Base-by-base conservation (phyloP, 176 grass and related monocot genomes). In the Oryza meridionalis region DNA sequence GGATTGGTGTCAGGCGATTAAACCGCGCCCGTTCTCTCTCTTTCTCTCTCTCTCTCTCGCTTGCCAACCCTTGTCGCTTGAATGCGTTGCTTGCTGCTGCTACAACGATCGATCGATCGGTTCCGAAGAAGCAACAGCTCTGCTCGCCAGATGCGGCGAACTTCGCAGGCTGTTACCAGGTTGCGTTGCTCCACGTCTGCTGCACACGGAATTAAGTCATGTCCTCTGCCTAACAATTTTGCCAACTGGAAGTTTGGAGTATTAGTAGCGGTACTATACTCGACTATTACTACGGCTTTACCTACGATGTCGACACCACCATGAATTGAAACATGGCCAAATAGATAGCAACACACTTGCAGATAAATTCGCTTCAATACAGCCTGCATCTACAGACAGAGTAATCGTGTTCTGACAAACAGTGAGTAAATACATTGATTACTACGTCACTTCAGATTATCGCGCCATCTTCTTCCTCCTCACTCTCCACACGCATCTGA, bases 61-160 rank as follows among this genome's bases (percentile, higher is more conserved):
- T 11, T 37, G 68, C 82, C 76, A 85, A 64, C 87, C 87, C 22
- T 86, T 77, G 46, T 15, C 65, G 77, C 80, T 83, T 90, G 22
- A 90, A 87, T 87, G 89, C 88, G 21, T 27, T 79, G 80, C 40
- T 81, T 11, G 58, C 55, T 61, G 55, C 55, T 61, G 21, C 58
- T 10, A 6, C 51, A 11, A 6, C 58, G 29, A 11, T 43, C 42
- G 42, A 58, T 58, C 17, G 51, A 62, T 62, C 53, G 53, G 78
- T 13, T 80, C 71, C 25, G 71, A 42, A 6, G 63, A 70, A 59
- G n/a, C 72, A 9, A 72, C 10, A 24, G 40, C 55, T 44, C 16
- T 59, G 58, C 62, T 58, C 63, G 58, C 45, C 22, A 59, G 45
- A 29, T 43, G 46, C 33, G 38, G 65, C 53, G 42, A 17, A 44